These are phyloP conservation scores for Melanomma pulvis-pyrius DNA, from an alignment of 495 filamentous ascomycete species.

Conservation along the genomic window DNA sequence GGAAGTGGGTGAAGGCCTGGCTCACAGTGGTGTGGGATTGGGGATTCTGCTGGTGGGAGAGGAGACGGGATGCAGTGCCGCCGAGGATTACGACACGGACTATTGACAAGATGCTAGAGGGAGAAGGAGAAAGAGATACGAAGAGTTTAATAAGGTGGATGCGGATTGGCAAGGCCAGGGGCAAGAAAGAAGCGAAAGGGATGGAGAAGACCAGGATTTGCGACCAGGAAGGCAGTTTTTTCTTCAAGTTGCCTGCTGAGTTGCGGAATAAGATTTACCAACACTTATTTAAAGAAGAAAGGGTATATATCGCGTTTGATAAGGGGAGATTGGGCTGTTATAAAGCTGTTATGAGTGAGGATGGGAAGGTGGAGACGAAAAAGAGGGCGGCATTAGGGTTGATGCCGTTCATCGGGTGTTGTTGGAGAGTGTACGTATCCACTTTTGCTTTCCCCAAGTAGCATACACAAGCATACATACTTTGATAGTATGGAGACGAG, in stretches of 20 bases:
- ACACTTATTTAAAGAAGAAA: neutral
- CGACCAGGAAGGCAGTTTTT: neutral
- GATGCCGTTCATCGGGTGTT: neutral
- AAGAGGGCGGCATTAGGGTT: neutral
- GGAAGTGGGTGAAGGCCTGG: no score
- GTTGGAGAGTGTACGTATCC: slow-evolving; percentile 1
- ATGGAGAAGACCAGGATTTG: neutral
- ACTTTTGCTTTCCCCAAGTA: no score
- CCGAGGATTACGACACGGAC: no score
- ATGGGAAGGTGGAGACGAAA: neutral
- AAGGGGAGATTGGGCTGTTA: neutral
- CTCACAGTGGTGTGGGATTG: no score
- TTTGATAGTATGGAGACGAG: no score
- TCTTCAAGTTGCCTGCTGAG: neutral
- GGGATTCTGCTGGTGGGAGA: no score
- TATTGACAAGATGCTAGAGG: no score
- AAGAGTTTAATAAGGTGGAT: no score
- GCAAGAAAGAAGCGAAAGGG: no score
- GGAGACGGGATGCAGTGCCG: no score
- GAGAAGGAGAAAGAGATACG: neutral
- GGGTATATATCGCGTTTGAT: neutral
- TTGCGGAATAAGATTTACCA: neutral
- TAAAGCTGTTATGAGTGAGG: neutral
- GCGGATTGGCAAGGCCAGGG: no score
- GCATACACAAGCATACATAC: no score